Evolutionary conservation across 179 eudicot species (phyloP), one percentile per base, ranked within the genome.

Genomic region (Silene coronaria): DNA sequence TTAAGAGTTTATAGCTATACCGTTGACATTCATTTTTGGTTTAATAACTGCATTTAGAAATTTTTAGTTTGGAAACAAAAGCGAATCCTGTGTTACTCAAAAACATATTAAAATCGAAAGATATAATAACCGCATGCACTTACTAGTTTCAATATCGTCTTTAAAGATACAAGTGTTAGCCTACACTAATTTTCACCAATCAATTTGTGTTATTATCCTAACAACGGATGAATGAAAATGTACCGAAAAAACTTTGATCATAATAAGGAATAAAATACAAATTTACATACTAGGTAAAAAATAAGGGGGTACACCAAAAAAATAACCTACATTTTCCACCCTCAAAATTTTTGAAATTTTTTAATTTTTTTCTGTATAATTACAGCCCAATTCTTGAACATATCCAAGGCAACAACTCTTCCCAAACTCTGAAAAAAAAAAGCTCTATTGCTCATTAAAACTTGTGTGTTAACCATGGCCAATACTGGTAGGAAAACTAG

Each of bases 401-500:
- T n/a, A n/a, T n/a, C n/a, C 9, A 34, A 34, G 2, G 9, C 12
- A 38, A 9, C 45, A 0, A 9, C 11, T 38, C 45, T 6, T 34
- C 38, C 8, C 45, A 5, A 0, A 0, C 45, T 38, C 6, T 38
- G 6, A 36, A 36, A 36, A 36, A 36, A 36, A 38, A 38, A 24
- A 9, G 9, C 32, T 30, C 21, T 1, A 2, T 45, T 19, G 1
- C 61, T 66, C 69, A n/a, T 36, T 6, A 26, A 66, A 10, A 19
- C 34, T 45, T 30, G 26, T 38, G n/a, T 55, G 36, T 32, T 32
- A 32, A 34, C 8, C 38, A 34, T 34, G 38, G 38, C 38, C 7
- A 34, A 34, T 34, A 2, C 38, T 34, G 8, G 4, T 24, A 84
- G 13, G 38, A 81, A 71, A 75, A 80, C 77, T 26, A 80, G 23